Conservation (phyloP, 345 rosid genomes). For the Syzygium aqueum region DNA sequence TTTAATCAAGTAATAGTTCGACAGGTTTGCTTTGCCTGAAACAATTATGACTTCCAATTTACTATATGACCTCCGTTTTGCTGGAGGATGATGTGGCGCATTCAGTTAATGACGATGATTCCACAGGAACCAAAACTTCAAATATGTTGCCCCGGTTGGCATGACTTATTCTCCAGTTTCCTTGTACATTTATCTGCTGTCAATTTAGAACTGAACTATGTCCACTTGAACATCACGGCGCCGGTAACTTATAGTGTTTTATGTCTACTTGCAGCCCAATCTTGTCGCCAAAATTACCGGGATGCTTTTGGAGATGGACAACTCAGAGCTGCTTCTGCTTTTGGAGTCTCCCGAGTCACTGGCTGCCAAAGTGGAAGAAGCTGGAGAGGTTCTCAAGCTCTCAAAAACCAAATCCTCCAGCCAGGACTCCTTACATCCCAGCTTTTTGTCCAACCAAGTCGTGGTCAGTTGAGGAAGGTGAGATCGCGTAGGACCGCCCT, state of each 20-base stretch:
- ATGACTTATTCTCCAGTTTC: not conserved
- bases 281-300: constrained; percentile 71
- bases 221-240: not conserved
- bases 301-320: constrained; percentile 79
- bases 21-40: not conserved
- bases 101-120: not conserved
- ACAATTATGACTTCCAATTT: not conserved
- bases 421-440: constrained; percentile 31
- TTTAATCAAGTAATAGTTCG: not conserved
- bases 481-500: not conserved
- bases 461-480: constrained; percentile 37
- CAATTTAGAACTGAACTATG: not conserved
- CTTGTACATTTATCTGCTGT: not conserved
- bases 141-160: not conserved
- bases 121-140: not conserved
- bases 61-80: not conserved
- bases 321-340: constrained; percentile 46
- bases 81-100: not conserved
- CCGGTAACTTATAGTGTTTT: not conserved
- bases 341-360: constrained; percentile 55
- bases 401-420: constrained; percentile 31
- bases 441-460: constrained; percentile 44
- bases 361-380: constrained; percentile 58
- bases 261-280: constrained; percentile 40
- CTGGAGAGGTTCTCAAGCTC: constrained; percentile 54